Base-by-base conservation (phyloP, 2,329 filamentous ascomycete genomes). In the Penicillium freii region DNA sequence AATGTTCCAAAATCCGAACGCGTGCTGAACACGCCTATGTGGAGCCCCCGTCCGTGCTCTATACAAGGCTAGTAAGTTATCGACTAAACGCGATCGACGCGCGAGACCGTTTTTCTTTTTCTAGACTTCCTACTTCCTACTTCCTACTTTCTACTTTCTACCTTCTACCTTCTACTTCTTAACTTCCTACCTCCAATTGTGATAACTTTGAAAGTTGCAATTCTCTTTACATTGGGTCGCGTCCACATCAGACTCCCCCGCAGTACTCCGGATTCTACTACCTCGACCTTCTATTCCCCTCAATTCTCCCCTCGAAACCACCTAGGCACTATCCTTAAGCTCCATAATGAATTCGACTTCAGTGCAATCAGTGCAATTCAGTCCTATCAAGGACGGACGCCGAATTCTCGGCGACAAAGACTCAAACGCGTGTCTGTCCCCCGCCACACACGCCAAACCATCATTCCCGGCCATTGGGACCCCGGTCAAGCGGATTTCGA, bases 331-430 rank as follows among this genome's bases (percentile, higher is more conserved):
- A 27, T 11, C 9, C n/a, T 8, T 25, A 58, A 48, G 25, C 53
- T 45, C 45, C 51, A 65, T 7, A 25, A 70, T 67, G 69, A 65
- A 69, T 40, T 53, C 64, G 1, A 61, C 61, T 34, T 53, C 60
- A 42, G 49, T 66, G n/a, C 64, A 65, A 34, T 56, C 29, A 27
- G 27, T 66, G n/a, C 64, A 65, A 34, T 56, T 66, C 58, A 76
- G 69, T 56, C 71, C 73, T 5, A 56, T 70, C 54, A 74, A 75
- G 62, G 69, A 73, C 31, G 70, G 71, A 43, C 68, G 75, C 65
- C 75, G 69, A 46, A 71, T 76, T 51, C 71, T 77, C 52, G 72
- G 75, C 34, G 74, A 77, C 56, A 77, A 76, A 62, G 70, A 72
- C 56, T 59, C 70, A 63, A 77, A 77, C 73, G 71, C 74, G 70